Evolutionary conservation across 2,329 filamentous ascomycete species (phyloP).

Genomic region (Xylaria sp.): DNA sequence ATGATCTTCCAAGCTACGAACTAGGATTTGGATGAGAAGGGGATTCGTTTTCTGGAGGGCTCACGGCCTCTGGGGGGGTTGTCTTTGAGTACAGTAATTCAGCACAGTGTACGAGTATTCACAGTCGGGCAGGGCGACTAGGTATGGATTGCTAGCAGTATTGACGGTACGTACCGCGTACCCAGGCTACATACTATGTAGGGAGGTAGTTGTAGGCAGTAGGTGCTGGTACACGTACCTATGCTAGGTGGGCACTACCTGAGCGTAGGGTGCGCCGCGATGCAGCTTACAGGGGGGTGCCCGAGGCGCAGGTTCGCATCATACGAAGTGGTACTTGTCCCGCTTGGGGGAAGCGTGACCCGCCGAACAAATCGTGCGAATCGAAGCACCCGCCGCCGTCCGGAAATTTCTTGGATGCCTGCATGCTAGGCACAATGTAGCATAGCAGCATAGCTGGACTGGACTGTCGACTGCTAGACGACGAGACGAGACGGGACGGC

Average conservation of each 20-base stretch:
- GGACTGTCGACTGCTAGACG: background rate
- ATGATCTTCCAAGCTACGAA: conserved; percentile 2
- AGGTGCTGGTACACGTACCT: no score
- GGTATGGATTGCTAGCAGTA: no score
- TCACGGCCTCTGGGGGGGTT: conserved; percentile 1
- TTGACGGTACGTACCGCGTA: no score
- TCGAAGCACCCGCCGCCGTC: conserved; percentile 26
- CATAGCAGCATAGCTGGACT: no score
- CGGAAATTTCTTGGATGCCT: conserved; percentile 28
- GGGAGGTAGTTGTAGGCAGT: no score
- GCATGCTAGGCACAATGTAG: conserved; percentile 19
- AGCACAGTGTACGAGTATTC: background rate
- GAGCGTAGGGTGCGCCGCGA: no score
- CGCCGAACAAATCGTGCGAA: conserved; percentile 5
- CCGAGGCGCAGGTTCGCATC: conserved; percentile 22
- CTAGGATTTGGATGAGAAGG: conserved; percentile 24
- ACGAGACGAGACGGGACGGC: conserved; percentile 1
- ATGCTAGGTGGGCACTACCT: no score
- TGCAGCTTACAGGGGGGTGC: conserved; percentile 21
- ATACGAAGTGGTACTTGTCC: conserved; percentile 21
- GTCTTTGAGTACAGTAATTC: background rate
- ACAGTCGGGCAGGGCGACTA: background rate
- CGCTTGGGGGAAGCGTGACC: conserved; percentile 19
- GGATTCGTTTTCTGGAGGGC: conserved; percentile 18
- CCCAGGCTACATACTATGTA: no score